A percentile compares a stretch with the other conserved stretches of the same genome.
Evolutionary conservation across 306 rosid species (phyloP).

Genomic region (Glycine latifolia): DNA sequence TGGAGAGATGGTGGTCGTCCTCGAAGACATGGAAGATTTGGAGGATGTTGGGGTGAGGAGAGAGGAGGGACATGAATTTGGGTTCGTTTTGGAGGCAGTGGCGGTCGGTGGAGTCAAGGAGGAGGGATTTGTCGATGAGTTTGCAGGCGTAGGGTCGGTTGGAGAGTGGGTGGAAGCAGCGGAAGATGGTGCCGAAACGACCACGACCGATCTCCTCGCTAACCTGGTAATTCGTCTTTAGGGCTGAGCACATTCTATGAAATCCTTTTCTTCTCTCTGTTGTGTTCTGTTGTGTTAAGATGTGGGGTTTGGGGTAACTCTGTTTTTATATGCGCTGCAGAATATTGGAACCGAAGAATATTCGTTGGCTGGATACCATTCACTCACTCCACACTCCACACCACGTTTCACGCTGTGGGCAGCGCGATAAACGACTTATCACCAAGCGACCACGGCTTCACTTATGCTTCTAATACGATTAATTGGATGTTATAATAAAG

Average conservation of each 20-base stretch:
- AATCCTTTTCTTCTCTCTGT: background rate
- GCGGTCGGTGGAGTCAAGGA: slow-evolving; percentile 70
- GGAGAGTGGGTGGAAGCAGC: slow-evolving; percentile 60
- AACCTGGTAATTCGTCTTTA: slow-evolving; percentile 63
- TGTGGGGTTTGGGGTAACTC: background rate
- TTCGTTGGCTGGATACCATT: slow-evolving; percentile 8
- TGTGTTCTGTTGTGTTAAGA: background rate
- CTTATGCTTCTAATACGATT: too few species aligned
- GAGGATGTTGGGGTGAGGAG: slow-evolving; percentile 83
- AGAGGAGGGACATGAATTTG: slow-evolving; percentile 69
- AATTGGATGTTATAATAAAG: too few species aligned
- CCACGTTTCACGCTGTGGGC: slow-evolving; percentile 7
- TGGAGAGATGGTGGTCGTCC: slow-evolving; percentile 57
- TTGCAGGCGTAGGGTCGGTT: slow-evolving; percentile 69
- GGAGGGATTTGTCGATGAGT: slow-evolving; percentile 64
- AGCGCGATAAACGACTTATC: too few species aligned
- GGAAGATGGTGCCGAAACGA: slow-evolving; percentile 75
- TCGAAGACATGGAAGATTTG: slow-evolving; percentile 65
- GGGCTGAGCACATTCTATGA: slow-evolving; percentile 53
- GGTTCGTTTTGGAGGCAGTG: slow-evolving; percentile 83
- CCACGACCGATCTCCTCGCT: slow-evolving; percentile 89
- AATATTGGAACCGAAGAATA: too few species aligned
- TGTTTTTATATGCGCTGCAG: slow-evolving; percentile 30
- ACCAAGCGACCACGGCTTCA: too few species aligned
- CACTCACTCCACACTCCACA: background rate